Base-by-base conservation (phyloP, 345 rosid species). In the Eucalyptus melliodora region DNA sequence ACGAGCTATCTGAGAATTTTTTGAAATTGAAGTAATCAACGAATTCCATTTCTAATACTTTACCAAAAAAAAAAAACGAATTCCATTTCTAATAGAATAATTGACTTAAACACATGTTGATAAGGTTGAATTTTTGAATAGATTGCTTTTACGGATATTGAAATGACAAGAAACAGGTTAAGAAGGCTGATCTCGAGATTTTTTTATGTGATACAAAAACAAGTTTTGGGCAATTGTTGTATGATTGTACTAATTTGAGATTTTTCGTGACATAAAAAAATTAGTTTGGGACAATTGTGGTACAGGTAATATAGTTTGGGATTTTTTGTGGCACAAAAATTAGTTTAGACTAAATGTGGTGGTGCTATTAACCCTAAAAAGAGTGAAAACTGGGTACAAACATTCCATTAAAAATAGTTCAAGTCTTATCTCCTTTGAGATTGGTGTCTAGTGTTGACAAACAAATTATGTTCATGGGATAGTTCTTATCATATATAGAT, bases 241-340 rank as follows among this genome's bases (percentile, higher is more conserved):
- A 77, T 6, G 47, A 5, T 6, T 4, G 14, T 21, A 21, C 2
- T 0, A 21, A 4, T 77, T 77, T 40, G 47, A 3, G 30, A 40
- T 21, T 11, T 72, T 77, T 77, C 0, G 2, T 2, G 8, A 40
- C 26, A 21, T 77, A 5, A 77, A 40, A 40, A 19, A 19, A 21
- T 77, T 77, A 77, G 30, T 77, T 40, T 1, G 1, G 16, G 27
- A 1, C 7, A 77, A 21, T 6, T 40, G 9, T 37, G 85, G 9
- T 3, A 40, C 1, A 3, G 0, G 7, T 37, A 21, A 21, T 34
- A 17, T 12, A 9, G 45, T 72, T 72, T 13, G 2, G 6, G 5
- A 21, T 11, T 77, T 72, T 37, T 10, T 77, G 47, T 77, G 83
- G 12, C 5, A 77, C 2, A 12, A 37, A 37, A 77, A 11, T 37